phyloP scores from a whole-genome alignment of 768 basidiomycete species.

The Cytidiella melzeri region DNA sequence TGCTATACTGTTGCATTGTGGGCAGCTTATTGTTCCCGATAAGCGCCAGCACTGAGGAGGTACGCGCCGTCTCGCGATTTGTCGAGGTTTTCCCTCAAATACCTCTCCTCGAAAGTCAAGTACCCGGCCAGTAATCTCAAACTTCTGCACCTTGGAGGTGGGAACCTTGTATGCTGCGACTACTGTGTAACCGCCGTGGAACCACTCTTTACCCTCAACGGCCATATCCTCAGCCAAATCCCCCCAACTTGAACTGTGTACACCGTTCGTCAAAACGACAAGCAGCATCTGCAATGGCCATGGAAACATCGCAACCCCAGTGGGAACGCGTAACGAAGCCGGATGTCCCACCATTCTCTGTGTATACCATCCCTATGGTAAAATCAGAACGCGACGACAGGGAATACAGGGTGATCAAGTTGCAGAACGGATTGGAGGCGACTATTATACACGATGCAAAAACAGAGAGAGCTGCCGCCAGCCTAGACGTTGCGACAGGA shows the following conservation, averaged over 20 bases:
- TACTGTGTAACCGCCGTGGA: conserved; percentile 5
- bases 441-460: conserved; percentile 77
- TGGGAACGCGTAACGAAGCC: conserved; percentile 4
- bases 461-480: conserved; percentile 92
- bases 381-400: conserved; percentile 76
- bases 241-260: not conserved
- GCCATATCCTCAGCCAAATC: not conserved
- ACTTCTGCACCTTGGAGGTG: not conserved
- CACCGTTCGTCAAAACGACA: too few relatives aligned
- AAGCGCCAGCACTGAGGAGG: too few relatives aligned
- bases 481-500: conserved; percentile 91
- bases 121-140: not conserved
- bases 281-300: conserved; percentile 6
- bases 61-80: too few relatives aligned
- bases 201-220: conserved; percentile 3
- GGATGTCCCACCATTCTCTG: conserved; percentile 5
- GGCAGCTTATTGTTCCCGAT: too few relatives aligned
- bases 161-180: conserved; percentile 9
- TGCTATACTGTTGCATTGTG: too few relatives aligned
- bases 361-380: conserved; percentile 56
- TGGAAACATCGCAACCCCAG: not conserved
- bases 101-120: too few relatives aligned
- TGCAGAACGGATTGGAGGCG: conserved; percentile 89
- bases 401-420: conserved; percentile 71
- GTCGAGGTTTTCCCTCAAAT: too few relatives aligned